Percentiles rank a stretch among this genome's conserved stretches.
These are phyloP conservation scores for Thymus mandschuricus DNA, from an alignment of 257 asterid genomes.

Conservation along the genomic window DNA sequence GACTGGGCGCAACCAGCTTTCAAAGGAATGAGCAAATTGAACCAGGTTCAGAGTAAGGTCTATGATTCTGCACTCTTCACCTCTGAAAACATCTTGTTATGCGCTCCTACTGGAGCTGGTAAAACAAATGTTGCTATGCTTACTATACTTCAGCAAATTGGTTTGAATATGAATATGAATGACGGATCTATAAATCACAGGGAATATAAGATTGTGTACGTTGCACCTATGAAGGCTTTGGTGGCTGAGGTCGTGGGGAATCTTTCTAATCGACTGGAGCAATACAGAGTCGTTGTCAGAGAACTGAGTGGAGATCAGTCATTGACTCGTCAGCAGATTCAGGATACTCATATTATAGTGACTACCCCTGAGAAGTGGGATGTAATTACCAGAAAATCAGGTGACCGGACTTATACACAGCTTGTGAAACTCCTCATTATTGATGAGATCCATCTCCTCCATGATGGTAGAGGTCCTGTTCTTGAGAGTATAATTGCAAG, in stretches of 20 bases:
- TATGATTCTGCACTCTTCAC: constrained; percentile 50
- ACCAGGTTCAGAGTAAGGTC: constrained; percentile 64
- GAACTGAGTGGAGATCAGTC: constrained; percentile 68
- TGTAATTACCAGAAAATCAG: constrained; percentile 63
- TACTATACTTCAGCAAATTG: constrained; percentile 61
- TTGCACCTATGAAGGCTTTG: constrained; percentile 69
- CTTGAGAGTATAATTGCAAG: constrained; percentile 66
- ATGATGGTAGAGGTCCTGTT: constrained; percentile 65
- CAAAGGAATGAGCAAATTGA: constrained; percentile 54
- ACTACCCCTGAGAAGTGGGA: constrained; percentile 75
- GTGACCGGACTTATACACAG: constrained; percentile 65
- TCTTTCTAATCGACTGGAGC: constrained; percentile 59
- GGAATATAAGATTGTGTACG: constrained; percentile 58
- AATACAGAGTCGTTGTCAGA: constrained; percentile 49
- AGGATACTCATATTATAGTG: constrained; percentile 62
- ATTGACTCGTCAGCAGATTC: constrained; percentile 64
- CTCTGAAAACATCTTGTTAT: constrained; percentile 52
- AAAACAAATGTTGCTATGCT: constrained; percentile 69
- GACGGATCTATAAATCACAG: constrained; percentile 50
- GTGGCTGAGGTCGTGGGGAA: constrained; percentile 70
- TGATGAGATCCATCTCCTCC: constrained; percentile 67
- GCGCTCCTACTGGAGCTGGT: constrained; percentile 72
- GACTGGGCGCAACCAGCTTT: constrained; percentile 67
- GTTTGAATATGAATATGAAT: constrained; percentile 42
- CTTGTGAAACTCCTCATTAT: constrained; percentile 57